These are phyloP conservation scores for Agrostemma githago DNA, from an alignment of 148 eudicot species.

Conservation along the genomic window DNA sequence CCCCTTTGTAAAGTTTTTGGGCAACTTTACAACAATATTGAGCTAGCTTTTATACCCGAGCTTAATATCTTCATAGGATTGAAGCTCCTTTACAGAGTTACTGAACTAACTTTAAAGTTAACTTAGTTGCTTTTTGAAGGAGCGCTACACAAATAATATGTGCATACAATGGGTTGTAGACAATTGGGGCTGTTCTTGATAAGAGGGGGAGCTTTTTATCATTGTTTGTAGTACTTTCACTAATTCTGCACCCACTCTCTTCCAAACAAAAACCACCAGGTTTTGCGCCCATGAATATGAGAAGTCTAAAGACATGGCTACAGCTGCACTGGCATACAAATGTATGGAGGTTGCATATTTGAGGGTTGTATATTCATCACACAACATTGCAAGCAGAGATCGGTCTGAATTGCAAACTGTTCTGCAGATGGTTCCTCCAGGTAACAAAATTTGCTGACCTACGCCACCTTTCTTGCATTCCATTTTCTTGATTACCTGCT, in stretches of 20 bases:
- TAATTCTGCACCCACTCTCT: conserved; percentile 2
- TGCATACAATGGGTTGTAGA: no score
- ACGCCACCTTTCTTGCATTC: not conserved
- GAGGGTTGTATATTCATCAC: conserved; percentile 72
- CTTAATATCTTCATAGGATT: no score
- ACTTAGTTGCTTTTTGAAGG: no score
- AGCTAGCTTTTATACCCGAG: no score
- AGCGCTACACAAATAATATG: no score
- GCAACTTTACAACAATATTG: no score
- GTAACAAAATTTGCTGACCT: conserved; percentile 31
- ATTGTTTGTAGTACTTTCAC: conserved; percentile 8
- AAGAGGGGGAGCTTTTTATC: not conserved
- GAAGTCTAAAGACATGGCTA: conserved; percentile 77
- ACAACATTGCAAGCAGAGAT: conserved; percentile 59
- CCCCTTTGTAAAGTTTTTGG: no score
- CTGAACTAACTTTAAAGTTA: no score
- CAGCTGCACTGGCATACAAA: conserved; percentile 97
- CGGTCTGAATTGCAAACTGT: conserved; percentile 69
- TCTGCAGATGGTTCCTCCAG: conserved; percentile 68
- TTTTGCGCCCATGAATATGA: conserved; percentile 92
- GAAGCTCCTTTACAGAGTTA: no score
- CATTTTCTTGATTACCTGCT: not conserved
- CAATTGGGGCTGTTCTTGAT: conserved; percentile 4
- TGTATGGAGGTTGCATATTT: conserved; percentile 85
- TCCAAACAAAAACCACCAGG: conserved; percentile 25